Evolutionary conservation across 2,329 filamentous ascomycete genomes (phyloP).

Genomic region (Cladosporium sp.): DNA sequence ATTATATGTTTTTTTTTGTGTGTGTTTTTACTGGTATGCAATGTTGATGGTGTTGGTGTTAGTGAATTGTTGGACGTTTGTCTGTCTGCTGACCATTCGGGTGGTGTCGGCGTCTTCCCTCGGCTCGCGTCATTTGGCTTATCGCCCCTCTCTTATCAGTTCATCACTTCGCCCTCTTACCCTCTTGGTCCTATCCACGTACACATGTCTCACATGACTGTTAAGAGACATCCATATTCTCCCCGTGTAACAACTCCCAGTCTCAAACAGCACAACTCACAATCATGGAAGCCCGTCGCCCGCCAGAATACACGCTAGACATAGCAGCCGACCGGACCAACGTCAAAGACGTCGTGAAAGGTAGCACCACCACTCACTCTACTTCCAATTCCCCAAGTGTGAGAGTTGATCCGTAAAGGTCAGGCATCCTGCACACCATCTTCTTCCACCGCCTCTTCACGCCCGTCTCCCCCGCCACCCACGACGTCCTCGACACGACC

Average conservation of each 20-base stretch:
- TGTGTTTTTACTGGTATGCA: too few relatives aligned
- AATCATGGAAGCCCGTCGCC: slow-evolving; percentile 58
- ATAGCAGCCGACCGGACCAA: slow-evolving; percentile 87
- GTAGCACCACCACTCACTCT: slow-evolving; percentile 79
- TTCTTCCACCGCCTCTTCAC: slow-evolving; percentile 34
- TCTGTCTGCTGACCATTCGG: not conserved
- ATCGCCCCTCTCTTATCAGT: not conserved
- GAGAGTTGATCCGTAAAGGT: slow-evolving; percentile 20
- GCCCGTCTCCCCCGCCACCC: slow-evolving; percentile 20
- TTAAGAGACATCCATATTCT: too few relatives aligned
- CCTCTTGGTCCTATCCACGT: too few relatives aligned
- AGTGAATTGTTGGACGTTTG: not conserved
- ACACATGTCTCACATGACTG: too few relatives aligned
- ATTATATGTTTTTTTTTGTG: not conserved
- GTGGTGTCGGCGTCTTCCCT: not conserved
- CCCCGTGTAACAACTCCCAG: too few relatives aligned
- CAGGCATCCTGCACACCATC: slow-evolving; percentile 37
- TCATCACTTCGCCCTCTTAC: not conserved
- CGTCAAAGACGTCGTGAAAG: slow-evolving; percentile 89
- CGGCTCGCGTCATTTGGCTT: not conserved
- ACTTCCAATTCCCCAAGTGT: slow-evolving; percentile 64
- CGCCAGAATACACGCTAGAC: slow-evolving; percentile 88
- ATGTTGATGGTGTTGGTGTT: too few relatives aligned
- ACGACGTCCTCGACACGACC: slow-evolving; percentile 12
- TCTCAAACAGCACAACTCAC: not conserved